Evolutionary conservation across 768 basidiomycete genomes (phyloP).

Genomic region (Rhizopogon rudus): DNA sequence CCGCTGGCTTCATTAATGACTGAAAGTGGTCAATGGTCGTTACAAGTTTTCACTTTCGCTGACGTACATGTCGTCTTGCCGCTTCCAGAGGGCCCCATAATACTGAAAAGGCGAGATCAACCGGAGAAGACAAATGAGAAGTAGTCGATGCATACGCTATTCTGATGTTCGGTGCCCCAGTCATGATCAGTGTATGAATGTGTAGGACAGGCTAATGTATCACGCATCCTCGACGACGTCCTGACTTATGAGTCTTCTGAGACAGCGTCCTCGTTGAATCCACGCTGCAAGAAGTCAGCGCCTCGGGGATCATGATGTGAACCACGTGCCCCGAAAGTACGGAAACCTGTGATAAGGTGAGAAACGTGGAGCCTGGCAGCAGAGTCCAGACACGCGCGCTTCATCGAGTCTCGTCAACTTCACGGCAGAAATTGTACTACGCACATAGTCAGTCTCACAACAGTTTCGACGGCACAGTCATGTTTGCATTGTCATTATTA

Average conservation of each 20-base stretch:
- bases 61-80: conserved; percentile 10
- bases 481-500: no score
- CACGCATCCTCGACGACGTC: background rate
- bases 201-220: background rate
- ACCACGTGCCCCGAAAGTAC: background rate
- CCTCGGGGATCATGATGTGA: background rate
- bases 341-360: background rate
- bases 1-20: conserved; percentile 45
- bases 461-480: no score
- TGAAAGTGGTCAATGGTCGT: conserved; percentile 17
- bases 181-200: background rate
- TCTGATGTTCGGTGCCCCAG: conserved; percentile 9
- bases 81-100: conserved; percentile 11
- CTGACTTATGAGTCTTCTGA: background rate
- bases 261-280: background rate
- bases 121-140: background rate
- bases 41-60: background rate
- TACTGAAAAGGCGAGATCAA: background rate
- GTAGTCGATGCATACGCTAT: conserved; percentile 22
- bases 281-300: background rate
- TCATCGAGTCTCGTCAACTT: no score
- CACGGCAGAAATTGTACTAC: no score
- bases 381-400: no score
- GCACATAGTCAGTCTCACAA: no score
- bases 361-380: no score